Evolutionary conservation across 2,329 filamentous ascomycete species (phyloP).

Genomic region (Aspergillus tanneri): DNA sequence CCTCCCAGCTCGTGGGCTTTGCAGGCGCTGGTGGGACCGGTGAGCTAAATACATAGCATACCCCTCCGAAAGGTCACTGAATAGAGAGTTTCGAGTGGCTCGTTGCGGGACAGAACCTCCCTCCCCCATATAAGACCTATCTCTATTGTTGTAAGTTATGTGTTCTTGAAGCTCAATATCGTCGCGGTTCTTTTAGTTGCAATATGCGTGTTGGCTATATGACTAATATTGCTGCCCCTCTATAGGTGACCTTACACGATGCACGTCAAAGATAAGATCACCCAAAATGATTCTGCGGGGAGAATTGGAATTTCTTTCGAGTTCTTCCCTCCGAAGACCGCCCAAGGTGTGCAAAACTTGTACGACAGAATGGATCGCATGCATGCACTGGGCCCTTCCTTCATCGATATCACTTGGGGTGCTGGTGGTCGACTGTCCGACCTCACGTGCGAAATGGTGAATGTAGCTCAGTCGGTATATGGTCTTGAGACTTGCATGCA

Average conservation of each 20-base stretch:
- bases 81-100: neutral
- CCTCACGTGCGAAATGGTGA: conserved; percentile 95
- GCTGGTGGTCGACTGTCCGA: conserved; percentile 88
- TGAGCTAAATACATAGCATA: conserved; percentile 4
- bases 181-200: neutral
- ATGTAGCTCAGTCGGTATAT: conserved; percentile 90
- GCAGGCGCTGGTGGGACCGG: conserved; percentile 11
- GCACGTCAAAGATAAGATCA: conserved; percentile 93
- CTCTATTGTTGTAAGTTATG: neutral
- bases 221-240: neutral
- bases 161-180: neutral
- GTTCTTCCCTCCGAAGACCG: conserved; percentile 97
- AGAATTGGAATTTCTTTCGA: conserved; percentile 96
- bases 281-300: conserved; percentile 73
- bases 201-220: neutral
- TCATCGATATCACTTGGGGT: conserved; percentile 98
- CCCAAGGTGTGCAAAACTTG: conserved; percentile 88
- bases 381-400: conserved; percentile 89
- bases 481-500: conserved; percentile 99
- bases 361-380: conserved; percentile 99
- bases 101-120: neutral
- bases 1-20: neutral
- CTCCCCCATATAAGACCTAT: neutral
- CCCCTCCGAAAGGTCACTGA: neutral
- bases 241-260: conserved; percentile 55